These are phyloP conservation scores for Trichocomaceae sp. DNA, from an alignment of 2,329 filamentous ascomycete genomes.

Conservation along the genomic window DNA sequence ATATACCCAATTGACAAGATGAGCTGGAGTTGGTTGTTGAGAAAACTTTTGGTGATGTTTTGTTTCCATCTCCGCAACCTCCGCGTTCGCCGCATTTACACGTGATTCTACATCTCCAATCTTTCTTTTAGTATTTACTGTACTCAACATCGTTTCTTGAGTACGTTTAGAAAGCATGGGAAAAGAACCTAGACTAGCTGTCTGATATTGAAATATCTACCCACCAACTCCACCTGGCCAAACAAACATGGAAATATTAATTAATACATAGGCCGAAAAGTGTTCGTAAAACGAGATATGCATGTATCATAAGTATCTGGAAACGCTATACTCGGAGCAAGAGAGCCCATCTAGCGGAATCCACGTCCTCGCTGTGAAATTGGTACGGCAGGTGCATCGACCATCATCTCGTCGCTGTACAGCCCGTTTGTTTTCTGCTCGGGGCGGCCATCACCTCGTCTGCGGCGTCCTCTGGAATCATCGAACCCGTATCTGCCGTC, in stretches of 20 bases:
- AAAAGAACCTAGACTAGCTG: neutral
- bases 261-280: neutral
- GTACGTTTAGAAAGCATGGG: too few species aligned
- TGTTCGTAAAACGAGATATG: neutral
- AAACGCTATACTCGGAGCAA: neutral
- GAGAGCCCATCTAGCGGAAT: neutral
- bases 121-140: neutral
- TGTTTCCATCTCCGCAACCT: slow-evolving; percentile 10
- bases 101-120: slow-evolving; percentile 6
- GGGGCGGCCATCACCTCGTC: slow-evolving; percentile 8
- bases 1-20: neutral
- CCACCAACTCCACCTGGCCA: neutral
- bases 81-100: slow-evolving; percentile 12
- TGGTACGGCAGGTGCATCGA: slow-evolving; percentile 25
- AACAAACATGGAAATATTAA: neutral
- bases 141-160: too few species aligned
- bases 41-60: neutral
- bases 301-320: neutral
- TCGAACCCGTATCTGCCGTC: slow-evolving; percentile 37
- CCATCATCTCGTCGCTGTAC: slow-evolving; percentile 38
- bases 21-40: neutral
- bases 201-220: neutral
- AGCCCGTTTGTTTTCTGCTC: slow-evolving; percentile 18
- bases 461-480: slow-evolving; percentile 16
- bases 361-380: slow-evolving; percentile 9